Base-by-base conservation (phyloP, 1,284 basidiomycete species). In the Heterobasidion parviporum region DNA sequence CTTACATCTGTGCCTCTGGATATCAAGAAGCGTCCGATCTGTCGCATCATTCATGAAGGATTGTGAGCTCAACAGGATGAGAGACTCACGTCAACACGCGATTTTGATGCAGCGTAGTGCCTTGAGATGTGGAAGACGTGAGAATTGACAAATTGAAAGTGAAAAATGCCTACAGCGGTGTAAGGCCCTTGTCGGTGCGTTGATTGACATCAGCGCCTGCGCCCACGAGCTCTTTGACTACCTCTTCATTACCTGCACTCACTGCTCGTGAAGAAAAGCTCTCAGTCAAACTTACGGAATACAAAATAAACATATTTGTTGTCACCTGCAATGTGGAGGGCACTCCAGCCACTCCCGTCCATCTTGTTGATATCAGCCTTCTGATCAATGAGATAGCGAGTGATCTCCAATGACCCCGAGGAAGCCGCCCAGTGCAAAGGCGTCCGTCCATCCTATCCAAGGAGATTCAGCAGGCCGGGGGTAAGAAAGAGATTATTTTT, bases 81-180 rank as follows among this genome's bases (percentile, higher is more conserved):
- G n/a, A 57, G 62, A 66, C 80, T 61, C 68, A 93, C 93, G 66
- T 92, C 85, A 55, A 94, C 82, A 52, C 87, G 86, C 48, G 92
- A 89, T 71, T 95, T 97, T 16, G 94, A 97, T 45, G 94, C 94
- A 34, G 94, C 94, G 64, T 97, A 97, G 71, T 97, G 93, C 66
- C 93, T 94, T 56, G 16, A 45, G 6, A 34, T 36, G 43, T 64
- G 18, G 56, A 60, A 35, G 57, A 32, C 10, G 32, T 15, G 20
- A 32, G 58, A 57, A 48, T 16, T 9, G 6, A 51, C 15, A 18
- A 3, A 34, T 35, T 38, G 50, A 38, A 55, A n/a, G 26, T 20
- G 35, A 54, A 53, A 35, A 73, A 45, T n/a, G 54, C 89, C 70
- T 68, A 94, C 92, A 97, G 70, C 50, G 93, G 81, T 5, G 90